These are phyloP conservation scores for Epichloe typhina DNA, from an alignment of 2,329 filamentous ascomycete genomes.

Conservation along the genomic window DNA sequence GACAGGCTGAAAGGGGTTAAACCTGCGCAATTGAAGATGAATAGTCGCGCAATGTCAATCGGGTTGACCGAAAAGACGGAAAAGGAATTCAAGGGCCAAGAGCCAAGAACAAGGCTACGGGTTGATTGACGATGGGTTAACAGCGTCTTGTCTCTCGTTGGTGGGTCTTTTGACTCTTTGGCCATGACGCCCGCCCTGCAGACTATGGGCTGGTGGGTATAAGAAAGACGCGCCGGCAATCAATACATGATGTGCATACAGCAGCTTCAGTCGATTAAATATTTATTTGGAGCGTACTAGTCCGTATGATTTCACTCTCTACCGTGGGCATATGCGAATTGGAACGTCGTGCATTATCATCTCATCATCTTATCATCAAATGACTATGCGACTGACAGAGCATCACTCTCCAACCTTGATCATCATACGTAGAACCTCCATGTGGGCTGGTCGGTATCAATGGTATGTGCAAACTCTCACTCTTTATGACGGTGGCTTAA, in stretches of 20 bases:
- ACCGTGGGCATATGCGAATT: not conserved
- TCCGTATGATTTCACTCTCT: not conserved
- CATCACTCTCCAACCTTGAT: not conserved
- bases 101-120: conserved; percentile 20
- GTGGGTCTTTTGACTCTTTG: conserved; percentile 4
- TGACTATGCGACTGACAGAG: not conserved
- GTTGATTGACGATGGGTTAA: conserved; percentile 18
- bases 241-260: too few relatives aligned
- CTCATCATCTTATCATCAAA: not conserved
- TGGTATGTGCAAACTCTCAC: not conserved
- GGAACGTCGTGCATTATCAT: not conserved
- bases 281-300: too few relatives aligned
- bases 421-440: not conserved
- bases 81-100: not conserved
- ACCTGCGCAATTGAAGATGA: not conserved
- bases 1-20: not conserved
- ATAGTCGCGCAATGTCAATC: not conserved
- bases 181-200: not conserved
- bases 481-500: conserved; percentile 61
- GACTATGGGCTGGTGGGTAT: not conserved
- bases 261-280: too few relatives aligned
- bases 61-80: not conserved
- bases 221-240: not conserved
- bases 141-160: conserved; percentile 6
- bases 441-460: not conserved